These are phyloP conservation scores for Apiospora saccharicola DNA, from an alignment of 2,329 filamentous ascomycete genomes.

Conservation along the genomic window DNA sequence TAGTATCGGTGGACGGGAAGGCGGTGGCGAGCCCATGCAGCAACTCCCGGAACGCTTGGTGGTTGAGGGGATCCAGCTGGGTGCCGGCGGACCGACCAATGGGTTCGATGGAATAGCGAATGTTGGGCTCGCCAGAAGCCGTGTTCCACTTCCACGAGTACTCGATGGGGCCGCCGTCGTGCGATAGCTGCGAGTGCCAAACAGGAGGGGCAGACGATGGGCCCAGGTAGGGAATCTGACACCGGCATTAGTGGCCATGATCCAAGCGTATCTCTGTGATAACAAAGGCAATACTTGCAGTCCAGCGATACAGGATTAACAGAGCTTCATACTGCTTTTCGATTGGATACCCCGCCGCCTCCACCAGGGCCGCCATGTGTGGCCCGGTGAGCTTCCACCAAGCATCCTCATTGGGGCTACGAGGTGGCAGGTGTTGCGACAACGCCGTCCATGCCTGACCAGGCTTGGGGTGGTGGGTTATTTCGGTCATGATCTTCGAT, in stretches of 20 bases:
- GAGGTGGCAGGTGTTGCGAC: conserved; percentile 25
- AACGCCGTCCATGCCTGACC: conserved; percentile 21
- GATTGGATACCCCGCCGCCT: conserved; percentile 25
- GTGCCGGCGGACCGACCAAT: conserved; percentile 31
- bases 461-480: no score
- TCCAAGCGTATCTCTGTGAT: no score
- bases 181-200: no score
- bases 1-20: conserved; percentile 31
- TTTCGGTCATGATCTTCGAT: no score
- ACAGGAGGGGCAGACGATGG: background rate
- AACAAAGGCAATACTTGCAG: no score
- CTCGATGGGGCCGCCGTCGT: conserved; percentile 27
- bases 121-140: conserved; percentile 20
- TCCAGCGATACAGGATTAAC: conserved; percentile 19
- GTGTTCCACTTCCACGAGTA: conserved; percentile 32
- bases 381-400: conserved; percentile 29
- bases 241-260: no score
- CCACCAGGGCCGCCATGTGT: conserved; percentile 27
- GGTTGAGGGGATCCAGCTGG: conserved; percentile 35
- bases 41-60: conserved; percentile 27
- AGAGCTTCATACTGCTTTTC: conserved; percentile 29
- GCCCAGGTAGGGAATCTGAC: conserved; percentile 27
- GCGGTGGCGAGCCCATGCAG: conserved; percentile 24
- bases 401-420: conserved; percentile 25
- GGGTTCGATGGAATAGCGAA: conserved; percentile 31